Base-by-base conservation (phyloP, 2,329 filamentous ascomycete genomes). In the Nectriaceae sp. region DNA sequence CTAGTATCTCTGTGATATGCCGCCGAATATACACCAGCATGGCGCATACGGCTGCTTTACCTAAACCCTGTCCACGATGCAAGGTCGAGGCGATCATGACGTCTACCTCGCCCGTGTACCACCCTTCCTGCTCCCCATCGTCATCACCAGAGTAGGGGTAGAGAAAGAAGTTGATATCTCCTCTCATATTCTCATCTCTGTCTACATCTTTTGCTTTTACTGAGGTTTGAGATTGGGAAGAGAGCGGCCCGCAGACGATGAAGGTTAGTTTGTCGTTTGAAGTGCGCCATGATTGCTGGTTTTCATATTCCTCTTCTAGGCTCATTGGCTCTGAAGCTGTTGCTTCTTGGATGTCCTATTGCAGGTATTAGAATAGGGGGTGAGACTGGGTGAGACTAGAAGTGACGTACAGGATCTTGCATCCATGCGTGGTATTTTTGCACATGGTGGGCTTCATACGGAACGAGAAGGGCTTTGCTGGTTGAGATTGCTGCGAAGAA, bases 181-280 rank as follows among this genome's bases (percentile, higher is more conserved):
- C 89, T 6, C 89, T 65, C 84, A 90, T 89, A 8, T 65, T 67
- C 0, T 69, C 69, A 0, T 79, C 73, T 1, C 69, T 62, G 61
- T 93, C 90, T 4, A 75, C 72, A 1, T 68, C 66, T 11, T 72
- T 71, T 0, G 76, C 72, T n/a, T 40, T 48, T 11, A 61, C 49
- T 1, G 18, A 20, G 2, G 8, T 37, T 4, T 15, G 5, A 1
- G 49, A 29, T n/a, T n/a, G n/a, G 3, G 15, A 11, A 11, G 33
- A n/a, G 4, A 65, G 50, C 0, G 83, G 79, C 10, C 76, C 72
- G 64, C 90, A 96, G 45, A 89, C 70, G 65, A 97, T 96, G 60
- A 97, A 97, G 0, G 93, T 97, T 52, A 97, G 70, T 72, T 97
- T 97, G 70, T 97, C 92, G 21, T 74, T 70, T 36, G 94, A 89